phyloP scores from a whole-genome alignment of 1,284 basidiomycete species.

The Pterulicium gracile region DNA sequence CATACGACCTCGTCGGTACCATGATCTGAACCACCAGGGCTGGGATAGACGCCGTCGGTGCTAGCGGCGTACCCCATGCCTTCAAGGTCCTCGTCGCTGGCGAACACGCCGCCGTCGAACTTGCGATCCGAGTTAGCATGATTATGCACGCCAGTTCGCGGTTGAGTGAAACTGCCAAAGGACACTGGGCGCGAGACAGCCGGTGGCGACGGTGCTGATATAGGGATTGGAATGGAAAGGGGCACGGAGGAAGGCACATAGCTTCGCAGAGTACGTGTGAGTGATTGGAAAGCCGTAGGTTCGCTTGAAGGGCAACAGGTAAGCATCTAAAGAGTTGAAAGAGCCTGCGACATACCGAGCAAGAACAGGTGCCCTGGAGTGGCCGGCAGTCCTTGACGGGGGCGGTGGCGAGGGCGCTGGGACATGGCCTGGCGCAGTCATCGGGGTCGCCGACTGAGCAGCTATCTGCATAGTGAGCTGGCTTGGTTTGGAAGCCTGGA shows the following conservation, averaged over 20 bases:
- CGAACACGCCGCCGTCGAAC: constrained; percentile 6
- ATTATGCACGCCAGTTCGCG: constrained; percentile 13
- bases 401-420: no score
- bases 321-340: background rate
- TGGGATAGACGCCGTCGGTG: constrained; percentile 1
- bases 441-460: background rate
- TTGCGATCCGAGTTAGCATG: constrained; percentile 10
- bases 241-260: constrained; percentile 36
- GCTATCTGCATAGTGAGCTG: background rate
- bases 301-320: constrained; percentile 28
- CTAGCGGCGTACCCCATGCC: constrained; percentile 12
- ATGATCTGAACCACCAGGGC: constrained; percentile 1
- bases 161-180: constrained; percentile 30
- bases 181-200: constrained; percentile 38
- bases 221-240: constrained; percentile 31
- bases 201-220: constrained; percentile 34
- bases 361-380: background rate
- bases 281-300: constrained; percentile 35
- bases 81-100: background rate
- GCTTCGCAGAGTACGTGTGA: constrained; percentile 38
- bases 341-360: background rate
- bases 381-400: background rate
- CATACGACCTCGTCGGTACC: constrained; percentile 17
- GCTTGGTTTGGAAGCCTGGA: background rate
- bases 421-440: no score